phyloP scores from a whole-genome alignment of 176 grass and related monocot genomes.

The Carex kokanica region DNA sequence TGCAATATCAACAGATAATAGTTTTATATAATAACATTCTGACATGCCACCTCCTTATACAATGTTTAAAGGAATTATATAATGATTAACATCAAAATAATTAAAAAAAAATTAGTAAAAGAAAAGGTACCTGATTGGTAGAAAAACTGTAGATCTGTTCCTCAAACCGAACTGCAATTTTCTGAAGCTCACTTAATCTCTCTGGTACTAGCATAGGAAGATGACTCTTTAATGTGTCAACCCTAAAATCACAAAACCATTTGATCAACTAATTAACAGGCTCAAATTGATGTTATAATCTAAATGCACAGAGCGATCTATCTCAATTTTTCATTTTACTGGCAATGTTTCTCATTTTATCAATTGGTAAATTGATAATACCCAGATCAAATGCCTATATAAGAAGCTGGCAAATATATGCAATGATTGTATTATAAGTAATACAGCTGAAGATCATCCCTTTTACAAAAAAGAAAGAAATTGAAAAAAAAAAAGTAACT shows the following conservation, averaged over 20 bases:
- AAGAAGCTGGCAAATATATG: not conserved
- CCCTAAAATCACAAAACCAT: constrained; percentile 35
- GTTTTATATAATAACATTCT: not conserved
- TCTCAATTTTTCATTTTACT: not conserved
- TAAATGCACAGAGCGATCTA: not conserved
- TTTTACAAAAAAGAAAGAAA: not conserved
- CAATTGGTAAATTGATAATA: not conserved
- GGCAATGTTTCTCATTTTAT: not conserved
- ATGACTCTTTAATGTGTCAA: constrained; percentile 79
- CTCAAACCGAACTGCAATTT: constrained; percentile 73
- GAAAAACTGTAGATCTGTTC: constrained; percentile 63
- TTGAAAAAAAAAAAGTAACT: not conserved
- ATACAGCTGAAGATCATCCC: not conserved
- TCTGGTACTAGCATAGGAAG: constrained; percentile 51
- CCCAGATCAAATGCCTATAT: not conserved
- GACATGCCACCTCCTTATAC: not conserved
- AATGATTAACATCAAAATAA: not conserved
- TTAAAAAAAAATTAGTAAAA: not conserved
- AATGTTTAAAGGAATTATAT: not conserved
- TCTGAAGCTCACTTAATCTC: constrained; percentile 56
- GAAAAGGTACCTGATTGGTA: constrained; percentile 45
- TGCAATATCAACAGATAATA: not conserved
- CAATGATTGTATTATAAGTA: not conserved
- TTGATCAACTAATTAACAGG: not conserved
- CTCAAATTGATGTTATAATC: not conserved